Percentiles rank a stretch among this genome's conserved stretches.
Conservation (phyloP, 176 grass and related monocot species). For the Carex parvula region DNA sequence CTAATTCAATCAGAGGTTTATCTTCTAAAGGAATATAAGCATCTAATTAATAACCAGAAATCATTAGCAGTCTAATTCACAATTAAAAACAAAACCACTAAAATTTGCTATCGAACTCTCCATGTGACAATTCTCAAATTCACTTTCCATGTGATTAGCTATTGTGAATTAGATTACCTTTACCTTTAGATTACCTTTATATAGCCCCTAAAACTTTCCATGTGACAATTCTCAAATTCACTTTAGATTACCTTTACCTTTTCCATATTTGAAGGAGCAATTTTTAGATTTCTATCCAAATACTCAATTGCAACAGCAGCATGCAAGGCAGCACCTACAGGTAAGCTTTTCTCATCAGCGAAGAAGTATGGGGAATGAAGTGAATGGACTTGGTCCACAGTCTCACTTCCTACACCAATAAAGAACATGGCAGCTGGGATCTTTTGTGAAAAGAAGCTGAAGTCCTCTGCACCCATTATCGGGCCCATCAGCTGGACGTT, state of each 20-base stretch:
- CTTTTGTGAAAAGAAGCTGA: conserved; percentile 55
- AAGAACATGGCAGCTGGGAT: conserved; percentile 45
- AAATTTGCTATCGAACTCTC: no score
- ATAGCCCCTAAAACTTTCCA: no score
- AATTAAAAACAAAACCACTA: no score
- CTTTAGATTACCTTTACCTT: neutral
- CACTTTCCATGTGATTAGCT: no score
- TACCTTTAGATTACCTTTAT: no score
- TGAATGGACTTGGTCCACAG: neutral
- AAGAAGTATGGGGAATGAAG: conserved; percentile 53
- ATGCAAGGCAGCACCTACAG: conserved; percentile 58
- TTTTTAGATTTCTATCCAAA: conserved; percentile 25
- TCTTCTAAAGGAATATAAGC: no score
- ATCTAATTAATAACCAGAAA: no score
- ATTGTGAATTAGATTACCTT: no score
- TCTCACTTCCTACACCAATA: conserved; percentile 30
- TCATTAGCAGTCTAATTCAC: no score
- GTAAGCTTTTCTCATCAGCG: conserved; percentile 50
- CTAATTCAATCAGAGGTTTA: no score
- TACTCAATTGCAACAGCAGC: conserved; percentile 59
- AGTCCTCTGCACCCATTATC: conserved; percentile 55
- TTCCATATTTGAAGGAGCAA: neutral
- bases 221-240: no score
- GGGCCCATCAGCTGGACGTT: conserved; percentile 26
- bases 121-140: no score